Conservation (phyloP, 805 yeast species). For the Candida arabinofermentans region DNA sequence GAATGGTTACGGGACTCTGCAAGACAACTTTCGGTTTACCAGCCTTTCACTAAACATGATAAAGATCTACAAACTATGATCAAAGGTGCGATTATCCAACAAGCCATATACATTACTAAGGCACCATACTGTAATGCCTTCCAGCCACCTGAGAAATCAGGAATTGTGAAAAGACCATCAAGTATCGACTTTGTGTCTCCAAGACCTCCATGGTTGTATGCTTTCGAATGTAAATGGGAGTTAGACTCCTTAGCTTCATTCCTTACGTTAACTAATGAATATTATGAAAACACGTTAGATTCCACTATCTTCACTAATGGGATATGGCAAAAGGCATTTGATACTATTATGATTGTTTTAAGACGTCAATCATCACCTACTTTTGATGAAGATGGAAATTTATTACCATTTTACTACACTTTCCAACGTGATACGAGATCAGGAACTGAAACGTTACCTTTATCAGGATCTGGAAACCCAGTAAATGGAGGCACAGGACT, state of each 20-base stretch:
- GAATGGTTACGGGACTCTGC: conserved; percentile 92
- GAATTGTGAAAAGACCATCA: conserved; percentile 45
- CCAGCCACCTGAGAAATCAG: conserved; percentile 68
- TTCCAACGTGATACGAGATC: conserved; percentile 71
- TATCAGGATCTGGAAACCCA: conserved; percentile 82
- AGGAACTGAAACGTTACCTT: conserved; percentile 78
- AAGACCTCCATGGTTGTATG: conserved; percentile 61
- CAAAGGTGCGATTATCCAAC: conserved; percentile 77
- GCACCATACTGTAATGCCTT: conserved; percentile 90
- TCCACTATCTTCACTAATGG: conserved; percentile 40
- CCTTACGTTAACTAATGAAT: conserved; percentile 69
- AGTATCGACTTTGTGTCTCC: conserved; percentile 67
- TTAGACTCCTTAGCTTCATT: conserved; percentile 83
- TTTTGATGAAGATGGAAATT: conserved; percentile 47
- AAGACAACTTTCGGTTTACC: conserved; percentile 74
- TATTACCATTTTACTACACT: conserved; percentile 49
- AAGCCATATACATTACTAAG: conserved; percentile 55
- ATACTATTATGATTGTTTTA: conserved; percentile 47
- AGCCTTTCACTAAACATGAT: conserved; percentile 55
- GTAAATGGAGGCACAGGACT: conserved; percentile 67
- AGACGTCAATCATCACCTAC: conserved; percentile 60
- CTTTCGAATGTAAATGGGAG: conserved; percentile 89
- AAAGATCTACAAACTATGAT: conserved; percentile 45
- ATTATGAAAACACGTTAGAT: conserved; percentile 52
- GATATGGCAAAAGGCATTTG: conserved; percentile 58